Evolutionary conservation across 2,329 filamentous ascomycete species (phyloP), one percentile per base, ranked within the genome.

Genomic region (Penicillium paneum): DNA sequence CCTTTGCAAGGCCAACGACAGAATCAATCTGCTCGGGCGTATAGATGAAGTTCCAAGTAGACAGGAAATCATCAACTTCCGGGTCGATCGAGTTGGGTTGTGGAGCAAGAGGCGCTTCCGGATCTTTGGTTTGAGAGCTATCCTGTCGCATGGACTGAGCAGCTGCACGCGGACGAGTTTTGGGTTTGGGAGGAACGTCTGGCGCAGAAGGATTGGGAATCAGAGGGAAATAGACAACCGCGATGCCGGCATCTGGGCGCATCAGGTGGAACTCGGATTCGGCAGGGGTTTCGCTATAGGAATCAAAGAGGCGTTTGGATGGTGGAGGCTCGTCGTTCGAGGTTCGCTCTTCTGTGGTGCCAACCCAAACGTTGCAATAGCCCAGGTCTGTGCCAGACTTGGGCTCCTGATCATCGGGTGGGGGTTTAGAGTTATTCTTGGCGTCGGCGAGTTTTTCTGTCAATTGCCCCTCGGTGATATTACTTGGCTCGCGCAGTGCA

Each of bases 41-140:
- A 72, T 97, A 99, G 29, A 97, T 86, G 70, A 97, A 97, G 70
- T 99, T 99, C 94, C 94, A 99, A 0, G 94, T 99, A 63, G 86
- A 90, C 78, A 97, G 85, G 73, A 91, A 97, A 56, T 96, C 91
- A 49, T 84, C 89, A 2, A 82, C 83, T 24, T 86, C 85, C 0
- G 94, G 94, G 62, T 96, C 88, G n/a, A 97, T 87, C 3, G 67
- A 67, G 40, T 84, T 89, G 0, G 86, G 82, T 0, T 88, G 87
- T 0, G 70, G 67, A 3, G 65, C 56, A 5, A 66, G 50, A 3
- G 69, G 65, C 11, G 54, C 49, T 11, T 55, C 49, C 0, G 63
- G 43, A 31, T 71, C 65, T 15, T 61, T 54, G 1, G 52, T 43
- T 6, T 62, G 58, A 12, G 56, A 52, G 1, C 62, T 49, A 3